These are phyloP conservation scores for Trichoderma sp. DNA, from an alignment of 2,329 filamentous ascomycete species.

Conservation along the genomic window DNA sequence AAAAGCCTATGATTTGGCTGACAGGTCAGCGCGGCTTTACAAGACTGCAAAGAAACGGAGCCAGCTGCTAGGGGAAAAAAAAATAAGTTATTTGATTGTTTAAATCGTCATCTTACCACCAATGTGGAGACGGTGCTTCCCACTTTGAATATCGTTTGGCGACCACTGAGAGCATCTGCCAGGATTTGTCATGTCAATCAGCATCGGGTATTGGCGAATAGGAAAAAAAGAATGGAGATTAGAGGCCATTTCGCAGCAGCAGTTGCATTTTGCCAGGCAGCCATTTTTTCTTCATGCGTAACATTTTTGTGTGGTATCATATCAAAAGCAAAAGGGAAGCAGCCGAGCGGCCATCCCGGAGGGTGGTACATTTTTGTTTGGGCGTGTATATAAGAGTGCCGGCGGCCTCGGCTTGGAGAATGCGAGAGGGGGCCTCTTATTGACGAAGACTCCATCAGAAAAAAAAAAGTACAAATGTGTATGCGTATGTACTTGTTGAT, in stretches of 20 bases:
- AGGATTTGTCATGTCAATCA: constrained; percentile 12
- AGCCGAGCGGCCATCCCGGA: constrained; percentile 18
- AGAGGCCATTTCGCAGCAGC: neutral
- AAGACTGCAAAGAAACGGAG: constrained; percentile 20
- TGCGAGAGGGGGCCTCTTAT: constrained; percentile 10
- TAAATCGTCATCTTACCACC: constrained; percentile 13
- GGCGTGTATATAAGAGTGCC: constrained; percentile 22
- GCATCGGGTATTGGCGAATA: neutral
- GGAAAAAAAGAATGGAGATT: neutral
- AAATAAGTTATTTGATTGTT: constrained; percentile 5
- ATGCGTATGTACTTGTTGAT: constrained; percentile 18
- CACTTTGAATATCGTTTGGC: constrained; percentile 3
- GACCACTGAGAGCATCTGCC: neutral
- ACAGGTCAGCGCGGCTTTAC: constrained; percentile 16
- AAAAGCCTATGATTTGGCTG: constrained; percentile 19
- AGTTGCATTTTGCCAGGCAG: constrained; percentile 13
- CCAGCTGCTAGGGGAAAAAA: neutral
- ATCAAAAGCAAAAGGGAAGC: constrained; percentile 7
- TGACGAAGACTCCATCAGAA: constrained; percentile 12
- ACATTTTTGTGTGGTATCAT: neutral
- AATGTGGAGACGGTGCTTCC: constrained; percentile 5
- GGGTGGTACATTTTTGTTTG: constrained; percentile 8
- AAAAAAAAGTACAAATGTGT: constrained; percentile 11
- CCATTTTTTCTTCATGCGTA: neutral
- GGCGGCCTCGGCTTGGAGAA: constrained; percentile 11